Evolutionary conservation across 164 flowering plant genomes (phyloP).

Genomic region (Cinnamomum micranthum): DNA sequence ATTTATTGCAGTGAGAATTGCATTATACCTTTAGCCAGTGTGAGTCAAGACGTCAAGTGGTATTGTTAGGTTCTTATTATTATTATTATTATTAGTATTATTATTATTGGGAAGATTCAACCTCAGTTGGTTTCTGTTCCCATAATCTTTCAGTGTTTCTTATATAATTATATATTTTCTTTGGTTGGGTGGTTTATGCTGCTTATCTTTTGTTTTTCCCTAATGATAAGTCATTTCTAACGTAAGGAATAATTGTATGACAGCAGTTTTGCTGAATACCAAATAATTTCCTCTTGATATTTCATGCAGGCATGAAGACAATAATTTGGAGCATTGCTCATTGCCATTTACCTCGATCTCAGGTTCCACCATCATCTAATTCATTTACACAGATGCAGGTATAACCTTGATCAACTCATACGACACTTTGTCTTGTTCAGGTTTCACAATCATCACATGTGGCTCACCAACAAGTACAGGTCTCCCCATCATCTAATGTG

Average conservation of each 20-base stretch:
- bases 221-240: not conserved
- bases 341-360: slow-evolving; percentile 80
- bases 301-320: slow-evolving; percentile 89
- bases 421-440: slow-evolving; percentile 29
- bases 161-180: not conserved
- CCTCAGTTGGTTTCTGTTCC: not conserved
- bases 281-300: not conserved
- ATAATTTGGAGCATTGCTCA: slow-evolving; percentile 97
- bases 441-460: slow-evolving; percentile 66
- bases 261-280: not conserved
- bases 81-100: not conserved
- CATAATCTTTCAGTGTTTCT: not conserved
- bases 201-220: not conserved
- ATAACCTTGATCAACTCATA: slow-evolving; percentile 11
- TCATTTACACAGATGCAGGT: slow-evolving; percentile 1
- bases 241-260: not conserved
- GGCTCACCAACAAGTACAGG: slow-evolving; percentile 56
- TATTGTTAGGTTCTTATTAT: not conserved
- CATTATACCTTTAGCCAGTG: no score
- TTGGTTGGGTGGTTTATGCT: not conserved
- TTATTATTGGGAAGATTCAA: not conserved
- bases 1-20: no score
- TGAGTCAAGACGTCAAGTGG: no score
- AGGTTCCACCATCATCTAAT: slow-evolving; percentile 40
- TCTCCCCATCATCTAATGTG: slow-evolving; percentile 51